Base-by-base conservation (phyloP, 768 basidiomycete species). In the Phanerochaete carnosa region DNA sequence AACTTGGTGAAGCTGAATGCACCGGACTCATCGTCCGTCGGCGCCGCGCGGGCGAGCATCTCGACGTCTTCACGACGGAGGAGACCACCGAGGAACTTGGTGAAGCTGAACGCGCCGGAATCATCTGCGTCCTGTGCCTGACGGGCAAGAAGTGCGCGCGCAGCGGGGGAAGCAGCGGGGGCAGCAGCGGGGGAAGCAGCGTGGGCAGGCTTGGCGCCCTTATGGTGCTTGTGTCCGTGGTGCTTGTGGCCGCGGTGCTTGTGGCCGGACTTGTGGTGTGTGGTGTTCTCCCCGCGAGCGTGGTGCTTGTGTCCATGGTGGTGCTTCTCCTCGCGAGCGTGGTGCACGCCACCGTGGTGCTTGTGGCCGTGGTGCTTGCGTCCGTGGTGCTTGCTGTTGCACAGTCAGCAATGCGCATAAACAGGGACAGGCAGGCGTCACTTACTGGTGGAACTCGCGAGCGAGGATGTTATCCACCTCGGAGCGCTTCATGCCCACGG, bases 81-180 rank as follows among this genome's bases (percentile, higher is more conserved):
- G n/a, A n/a, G n/a, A n/a, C n/a, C n/a, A n/a, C n/a, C n/a, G n/a
- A n/a, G n/a, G n/a, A n/a, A n/a, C n/a, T n/a, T n/a, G n/a, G n/a
- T n/a, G n/a, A n/a, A 43, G 39, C 16, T 26, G 55, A 57, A 45
- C 3, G 55, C 55, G n/a, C 55, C 55, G 6, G 55, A 57, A 25
- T 43, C 37, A 23, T 45, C 54, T 25, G 51, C 22, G 23, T n/a
- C n/a, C n/a, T 47, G 50, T 12, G 54, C 33, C 26, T 52, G 50
- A 29, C 50, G 50, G 4, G 15, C 28, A 15, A 52, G 50, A 15
- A 55, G 54, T 22, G 28, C 50, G 50, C 50, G 50, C n/a, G 50
- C 26, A 5, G 25, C 22, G 50, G 28, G 50, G n/a, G n/a, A n/a
- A n/a, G n/a, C n/a, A 35, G 33, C 33, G 33, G 6, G 16, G 25